Percentiles rank a stretch among this genome's conserved stretches.
phyloP scores from a whole-genome alignment of 257 asterid species.

The Nicotiana undulata region DNA sequence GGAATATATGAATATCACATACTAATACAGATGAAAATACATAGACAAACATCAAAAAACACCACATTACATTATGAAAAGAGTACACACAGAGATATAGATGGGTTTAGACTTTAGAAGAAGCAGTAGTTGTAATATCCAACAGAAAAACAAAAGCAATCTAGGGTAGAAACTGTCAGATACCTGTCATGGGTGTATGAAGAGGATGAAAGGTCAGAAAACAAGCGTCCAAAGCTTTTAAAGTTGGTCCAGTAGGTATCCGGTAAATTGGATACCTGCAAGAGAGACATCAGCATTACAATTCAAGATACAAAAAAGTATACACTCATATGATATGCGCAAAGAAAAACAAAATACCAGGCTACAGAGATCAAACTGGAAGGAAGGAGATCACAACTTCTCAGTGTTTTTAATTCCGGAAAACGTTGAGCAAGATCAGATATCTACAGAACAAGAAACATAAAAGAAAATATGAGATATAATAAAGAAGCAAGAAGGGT shows the following conservation, averaged over 20 bases:
- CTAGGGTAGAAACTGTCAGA: background rate
- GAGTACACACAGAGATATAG: background rate
- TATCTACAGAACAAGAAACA: constrained; percentile 38
- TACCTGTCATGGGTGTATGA: constrained; percentile 71
- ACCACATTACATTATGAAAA: background rate
- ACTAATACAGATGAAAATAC: background rate
- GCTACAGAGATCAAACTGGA: constrained; percentile 98
- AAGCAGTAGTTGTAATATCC: background rate
- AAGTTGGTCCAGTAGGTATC: constrained; percentile 89
- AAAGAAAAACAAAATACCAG: constrained; percentile 38
- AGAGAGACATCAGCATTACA: background rate
- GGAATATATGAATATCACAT: background rate
- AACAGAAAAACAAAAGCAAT: background rate
- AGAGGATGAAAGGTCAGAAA: constrained; percentile 90
- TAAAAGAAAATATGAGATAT: background rate
- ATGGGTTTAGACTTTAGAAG: background rate
- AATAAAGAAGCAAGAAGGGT: background rate
- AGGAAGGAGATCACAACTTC: constrained; percentile 79
- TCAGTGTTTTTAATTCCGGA: constrained; percentile 66
- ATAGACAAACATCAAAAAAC: background rate
- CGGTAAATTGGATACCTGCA: constrained; percentile 95
- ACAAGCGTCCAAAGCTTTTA: constrained; percentile 84
- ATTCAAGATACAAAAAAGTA: background rate
- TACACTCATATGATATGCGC: background rate
- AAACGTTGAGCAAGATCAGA: constrained; percentile 50